Conservation (phyloP, 352 stramenopile genomes). For the Plasmopara muralis region DNA sequence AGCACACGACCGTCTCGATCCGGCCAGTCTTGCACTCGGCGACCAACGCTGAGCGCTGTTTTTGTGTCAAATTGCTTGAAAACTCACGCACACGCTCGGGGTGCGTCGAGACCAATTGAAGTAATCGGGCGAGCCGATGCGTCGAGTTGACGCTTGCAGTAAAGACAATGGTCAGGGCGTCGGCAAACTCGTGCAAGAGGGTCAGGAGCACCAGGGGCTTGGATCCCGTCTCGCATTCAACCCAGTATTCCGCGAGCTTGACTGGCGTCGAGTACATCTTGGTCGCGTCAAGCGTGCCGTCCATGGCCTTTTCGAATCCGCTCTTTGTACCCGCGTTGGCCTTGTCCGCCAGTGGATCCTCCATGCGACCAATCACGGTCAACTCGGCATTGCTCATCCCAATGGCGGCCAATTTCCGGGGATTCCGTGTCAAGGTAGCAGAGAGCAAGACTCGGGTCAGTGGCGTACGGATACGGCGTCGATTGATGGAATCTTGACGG, state of each 20-base stretch:
- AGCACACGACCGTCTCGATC: conserved; percentile 84
- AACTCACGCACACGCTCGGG: conserved; percentile 68
- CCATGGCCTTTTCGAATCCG: conserved; percentile 23
- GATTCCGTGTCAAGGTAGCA: conserved; percentile 96
- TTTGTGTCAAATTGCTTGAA: conserved; percentile 75
- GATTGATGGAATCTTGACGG: conserved; percentile 74
- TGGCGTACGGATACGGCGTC: conserved; percentile 67
- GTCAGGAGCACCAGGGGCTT: conserved; percentile 94
- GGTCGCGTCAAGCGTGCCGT: conserved; percentile 12
- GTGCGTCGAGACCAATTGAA: conserved; percentile 82
- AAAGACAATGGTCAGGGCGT: conserved; percentile 90
- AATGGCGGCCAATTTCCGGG: conserved; percentile 92
- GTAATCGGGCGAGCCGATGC: conserved; percentile 90
- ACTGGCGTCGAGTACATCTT: conserved; percentile 75
- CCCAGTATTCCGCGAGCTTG: conserved; percentile 83
- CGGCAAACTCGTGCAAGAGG: conserved; percentile 80
- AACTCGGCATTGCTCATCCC: conserved; percentile 93
- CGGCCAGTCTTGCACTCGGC: conserved; percentile 63
- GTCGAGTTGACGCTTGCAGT: conserved; percentile 95
- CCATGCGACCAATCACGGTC: conserved; percentile 76
- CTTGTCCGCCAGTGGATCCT: conserved; percentile 62
- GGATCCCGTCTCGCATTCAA: conserved; percentile 90
- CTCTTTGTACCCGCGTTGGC: conserved; percentile 40
- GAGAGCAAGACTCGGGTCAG: conserved; percentile 96
- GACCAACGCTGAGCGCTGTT: conserved; percentile 67